Evolutionary conservation across 2,329 filamentous ascomycete species (phyloP).

Genomic region (Cordyceps cateniannulata): DNA sequence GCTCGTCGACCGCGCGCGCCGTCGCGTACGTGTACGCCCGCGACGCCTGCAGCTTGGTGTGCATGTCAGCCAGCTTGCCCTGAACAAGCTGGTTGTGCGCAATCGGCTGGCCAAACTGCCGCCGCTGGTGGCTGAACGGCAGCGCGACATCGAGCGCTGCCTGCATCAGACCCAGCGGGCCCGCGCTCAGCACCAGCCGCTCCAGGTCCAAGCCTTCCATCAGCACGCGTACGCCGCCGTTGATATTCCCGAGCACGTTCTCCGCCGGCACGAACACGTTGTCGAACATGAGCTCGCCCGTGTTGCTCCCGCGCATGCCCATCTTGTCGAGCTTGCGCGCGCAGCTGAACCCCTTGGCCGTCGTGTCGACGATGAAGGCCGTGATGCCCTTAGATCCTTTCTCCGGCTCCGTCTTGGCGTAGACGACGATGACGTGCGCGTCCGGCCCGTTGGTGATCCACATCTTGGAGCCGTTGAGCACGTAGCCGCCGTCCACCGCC

Average conservation of each 20-base stretch:
- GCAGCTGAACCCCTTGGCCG: constrained; percentile 70
- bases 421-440: constrained; percentile 90
- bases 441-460: constrained; percentile 99
- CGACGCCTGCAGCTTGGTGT: constrained; percentile 82
- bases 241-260: constrained; percentile 72
- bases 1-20: constrained; percentile 72
- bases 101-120: constrained; percentile 81
- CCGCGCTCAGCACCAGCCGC: constrained; percentile 82
- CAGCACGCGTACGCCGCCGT: constrained; percentile 80
- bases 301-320: constrained; percentile 96
- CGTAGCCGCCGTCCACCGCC: constrained; percentile 74
- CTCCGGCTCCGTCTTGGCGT: constrained; percentile 84
- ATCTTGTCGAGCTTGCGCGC: constrained; percentile 93
- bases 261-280: constrained; percentile 80
- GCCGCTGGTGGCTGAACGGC: constrained; percentile 82
- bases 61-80: constrained; percentile 93
- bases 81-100: constrained; percentile 91
- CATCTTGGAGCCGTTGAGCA: constrained; percentile 92
- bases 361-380: constrained; percentile 79
- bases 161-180: constrained; percentile 92
- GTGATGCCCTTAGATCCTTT: constrained; percentile 86
- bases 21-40: constrained; percentile 84
- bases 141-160: constrained; percentile 77
- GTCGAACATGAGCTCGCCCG: constrained; percentile 88
- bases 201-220: constrained; percentile 97